Percentiles rank a stretch among this genome's conserved stretches.
phyloP scores from a whole-genome alignment of 106 monocot genomes.

The Phalaenopsis aphrodite region DNA sequence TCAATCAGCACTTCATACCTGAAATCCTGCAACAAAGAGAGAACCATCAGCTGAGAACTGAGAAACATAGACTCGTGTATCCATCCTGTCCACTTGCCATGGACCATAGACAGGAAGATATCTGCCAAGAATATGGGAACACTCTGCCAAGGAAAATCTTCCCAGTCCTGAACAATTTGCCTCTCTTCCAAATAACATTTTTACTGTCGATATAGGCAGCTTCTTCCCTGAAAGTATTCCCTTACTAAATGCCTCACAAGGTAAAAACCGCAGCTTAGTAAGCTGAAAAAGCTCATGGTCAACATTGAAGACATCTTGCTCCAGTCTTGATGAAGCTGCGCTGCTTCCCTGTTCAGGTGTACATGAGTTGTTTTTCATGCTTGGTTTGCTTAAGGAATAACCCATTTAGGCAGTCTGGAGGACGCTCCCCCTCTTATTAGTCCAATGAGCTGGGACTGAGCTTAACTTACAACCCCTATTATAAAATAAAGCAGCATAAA shows the following conservation, averaged over 20 bases:
- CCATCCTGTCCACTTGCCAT: conserved; percentile 56
- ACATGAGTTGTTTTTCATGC: conserved; percentile 18
- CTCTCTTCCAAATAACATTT: conserved; percentile 65
- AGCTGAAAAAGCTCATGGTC: conserved; percentile 61
- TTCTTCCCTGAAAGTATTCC: conserved; percentile 14
- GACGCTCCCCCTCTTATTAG: neutral
- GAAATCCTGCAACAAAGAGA: conserved; percentile 77
- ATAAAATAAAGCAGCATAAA: neutral
- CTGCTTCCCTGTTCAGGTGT: neutral
- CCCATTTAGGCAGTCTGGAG: conserved; percentile 30
- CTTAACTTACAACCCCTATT: neutral
- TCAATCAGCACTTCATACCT: conserved; percentile 32
- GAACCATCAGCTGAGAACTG: conserved; percentile 89
- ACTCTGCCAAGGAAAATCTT: conserved; percentile 55
- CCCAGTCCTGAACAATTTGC: conserved; percentile 56
- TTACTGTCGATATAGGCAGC: conserved; percentile 37
- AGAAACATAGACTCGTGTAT: conserved; percentile 77
- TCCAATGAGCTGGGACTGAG: neutral
- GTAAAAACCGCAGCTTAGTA: conserved; percentile 56
- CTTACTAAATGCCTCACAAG: conserved; percentile 30
- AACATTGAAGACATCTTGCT: conserved; percentile 8
- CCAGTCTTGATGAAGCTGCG: conserved; percentile 11
- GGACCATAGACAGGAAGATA: conserved; percentile 78
- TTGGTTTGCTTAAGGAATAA: conserved; percentile 43
- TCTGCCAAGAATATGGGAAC: conserved; percentile 61